Base-by-base conservation (phyloP, 2,329 filamentous ascomycete genomes). In the Lithohypha guttulata region DNA sequence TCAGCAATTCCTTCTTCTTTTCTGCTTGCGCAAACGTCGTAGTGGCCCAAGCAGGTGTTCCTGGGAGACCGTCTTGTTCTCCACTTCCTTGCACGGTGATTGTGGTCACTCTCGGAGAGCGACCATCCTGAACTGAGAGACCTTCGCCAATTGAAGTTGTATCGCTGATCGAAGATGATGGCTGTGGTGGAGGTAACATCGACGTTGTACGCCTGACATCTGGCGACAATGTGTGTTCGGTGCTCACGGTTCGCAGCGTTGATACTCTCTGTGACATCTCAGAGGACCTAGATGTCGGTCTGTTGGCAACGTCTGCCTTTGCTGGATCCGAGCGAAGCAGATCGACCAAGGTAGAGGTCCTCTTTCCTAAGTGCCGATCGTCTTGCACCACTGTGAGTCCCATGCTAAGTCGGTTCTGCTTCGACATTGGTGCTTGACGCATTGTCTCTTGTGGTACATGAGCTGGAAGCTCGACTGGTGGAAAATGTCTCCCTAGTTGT, bases 401-500 rank as follows among this genome's bases (percentile, higher is more conserved):
- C 32, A 50, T 39, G 26, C 49, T 52, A 9, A 47, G 35, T 13
- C 48, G 46, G 34, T 50, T 50, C 23, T 44, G 48, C 22, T 45
- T 39, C n/a, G 49, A 50, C 10, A 52, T 46, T 11, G 49, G 48
- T 9, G 42, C 48, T 26, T 44, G 41, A 14, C 44, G 46, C 23
- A 52, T 43, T 6, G 39, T 30, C 13, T 48, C 43, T 20, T 50
- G 39, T 19, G 49, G 49, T 8, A 52, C 43, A 40, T 52, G 44
- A 22, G 49, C 49, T 21, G 49, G 49, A 9, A 52, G 44, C 32
- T 52, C 49, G 20, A 50, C 36, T 9, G 45, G 41, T 15, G 44
- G 36, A 19, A 40, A 40, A 18, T 25, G 21, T 20, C 21, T 33
- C 20, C 27, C 29, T 6, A 22, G 15, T n/a, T 33, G 28, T 5